Percentiles rank a stretch among this genome's conserved stretches.
Evolutionary conservation across 495 filamentous ascomycete genomes (phyloP).

Genomic region (Pyrenula massariospora): DNA sequence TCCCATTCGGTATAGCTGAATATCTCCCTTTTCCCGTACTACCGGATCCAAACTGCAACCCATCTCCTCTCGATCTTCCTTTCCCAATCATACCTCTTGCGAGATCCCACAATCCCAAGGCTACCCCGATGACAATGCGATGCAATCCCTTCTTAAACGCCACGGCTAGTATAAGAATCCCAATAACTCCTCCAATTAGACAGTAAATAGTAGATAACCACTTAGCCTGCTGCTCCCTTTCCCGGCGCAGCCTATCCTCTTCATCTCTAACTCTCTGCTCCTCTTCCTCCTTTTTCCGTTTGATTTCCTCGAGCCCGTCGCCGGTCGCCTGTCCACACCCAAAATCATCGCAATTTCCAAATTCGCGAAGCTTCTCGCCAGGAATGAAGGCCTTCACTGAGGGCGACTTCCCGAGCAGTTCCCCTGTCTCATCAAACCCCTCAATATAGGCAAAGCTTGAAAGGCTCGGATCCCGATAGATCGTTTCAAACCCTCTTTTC

Average conservation of each 20-base stretch:
- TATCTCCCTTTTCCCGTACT: background rate
- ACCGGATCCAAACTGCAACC: background rate
- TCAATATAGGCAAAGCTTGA: slow-evolving; percentile 25
- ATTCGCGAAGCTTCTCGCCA: slow-evolving; percentile 22
- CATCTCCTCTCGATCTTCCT: background rate
- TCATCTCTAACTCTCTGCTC: background rate
- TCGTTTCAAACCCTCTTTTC: slow-evolving; percentile 31
- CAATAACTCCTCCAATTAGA: background rate
- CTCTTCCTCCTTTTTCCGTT: background rate
- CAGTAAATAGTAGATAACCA: background rate
- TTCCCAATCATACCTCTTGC: background rate
- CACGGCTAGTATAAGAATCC: background rate
- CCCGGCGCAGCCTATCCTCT: background rate
- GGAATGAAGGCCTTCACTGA: slow-evolving; percentile 30
- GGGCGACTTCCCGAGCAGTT: slow-evolving; percentile 21
- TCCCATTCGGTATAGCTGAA: background rate
- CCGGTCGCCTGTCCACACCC: background rate
- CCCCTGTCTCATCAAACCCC: slow-evolving; percentile 21
- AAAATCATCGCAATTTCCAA: background rate
- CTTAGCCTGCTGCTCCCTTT: background rate
- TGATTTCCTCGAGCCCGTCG: background rate
- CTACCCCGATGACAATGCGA: background rate
- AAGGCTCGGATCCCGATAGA: slow-evolving; percentile 19
- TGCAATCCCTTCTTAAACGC: background rate
- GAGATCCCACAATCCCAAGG: background rate